Evolutionary conservation across 805 yeast genomes (phyloP).

Genomic region (Candida suzukii): DNA sequence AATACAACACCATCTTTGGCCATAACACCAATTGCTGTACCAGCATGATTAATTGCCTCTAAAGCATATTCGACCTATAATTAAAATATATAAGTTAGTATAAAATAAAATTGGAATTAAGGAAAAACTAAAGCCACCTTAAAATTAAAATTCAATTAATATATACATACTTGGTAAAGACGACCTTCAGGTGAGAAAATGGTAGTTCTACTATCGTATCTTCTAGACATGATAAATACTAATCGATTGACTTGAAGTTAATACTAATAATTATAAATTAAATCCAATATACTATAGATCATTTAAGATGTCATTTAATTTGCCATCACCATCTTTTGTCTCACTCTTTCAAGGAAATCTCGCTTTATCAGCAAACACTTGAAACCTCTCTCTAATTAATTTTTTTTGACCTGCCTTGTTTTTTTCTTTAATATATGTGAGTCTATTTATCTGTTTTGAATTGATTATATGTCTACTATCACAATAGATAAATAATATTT

Average conservation of each 20-base stretch:
- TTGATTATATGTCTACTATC: too few species aligned
- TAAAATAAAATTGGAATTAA: neutral
- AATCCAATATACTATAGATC: neutral
- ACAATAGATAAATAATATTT: too few species aligned
- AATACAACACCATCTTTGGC: constrained; percentile 84
- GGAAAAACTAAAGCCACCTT: neutral
- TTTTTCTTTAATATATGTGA: too few species aligned
- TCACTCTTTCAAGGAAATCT: neutral
- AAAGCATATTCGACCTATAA: constrained; percentile 82
- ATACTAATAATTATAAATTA: neutral
- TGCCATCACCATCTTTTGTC: neutral
- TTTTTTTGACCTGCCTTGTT: too few species aligned
- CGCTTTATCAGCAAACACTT: neutral
- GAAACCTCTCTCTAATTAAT: neutral
- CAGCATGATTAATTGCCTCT: constrained; percentile 82
- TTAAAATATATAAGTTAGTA: constrained; percentile 1
- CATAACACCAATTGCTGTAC: constrained; percentile 73
- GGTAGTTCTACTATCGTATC: constrained; percentile 98
- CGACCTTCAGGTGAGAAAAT: constrained; percentile 99
- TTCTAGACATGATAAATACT: constrained; percentile 57
- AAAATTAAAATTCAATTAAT: neutral
- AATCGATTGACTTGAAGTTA: neutral
- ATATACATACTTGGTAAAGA: constrained; percentile 67
- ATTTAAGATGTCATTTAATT: neutral
- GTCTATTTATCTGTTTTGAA: too few species aligned